Evolutionary conservation across 176 grass and related monocot genomes (phyloP), one percentile per base, ranked within the genome.

Genomic region (Leersia perrieri): DNA sequence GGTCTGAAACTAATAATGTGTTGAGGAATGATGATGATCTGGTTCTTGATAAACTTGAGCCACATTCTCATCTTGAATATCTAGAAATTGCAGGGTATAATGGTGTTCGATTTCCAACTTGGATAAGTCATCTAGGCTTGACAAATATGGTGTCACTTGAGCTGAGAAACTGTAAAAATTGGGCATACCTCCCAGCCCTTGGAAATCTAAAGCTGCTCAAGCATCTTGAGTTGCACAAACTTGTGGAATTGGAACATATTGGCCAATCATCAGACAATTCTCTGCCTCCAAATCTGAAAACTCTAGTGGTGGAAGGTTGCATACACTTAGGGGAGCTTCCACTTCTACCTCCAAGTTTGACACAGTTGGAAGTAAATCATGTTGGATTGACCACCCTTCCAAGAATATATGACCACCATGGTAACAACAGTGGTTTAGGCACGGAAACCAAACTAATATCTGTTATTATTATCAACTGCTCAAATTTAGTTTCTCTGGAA

Each of bases 331-430:
- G n/a, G 18, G 3, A 38, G 10, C 22, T 80, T 2, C 84, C 84
- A 58, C 42, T 47, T 26, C 18, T 86, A 80, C 66, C 74, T 60
- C 11, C 4, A 3, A 85, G 63, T 78, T 67, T 78, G 27, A 76
- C 22, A 11, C 63, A 64, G 61, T 32, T 80, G 1, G 38, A 86
- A 63, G 51, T 86, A 29, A 47, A 25, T 27, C 6, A 55, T 39
- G 69, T 71, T 42, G 38, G 53, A 86, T 66, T 74, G 16, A 35
- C 20, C 5, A 86, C 9, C 33, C 74, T 86, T 65, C 84, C 84
- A 22, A 10, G 58, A 64, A 86, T 79, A 16, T 11, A 9, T 63
- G 42, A 2, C 28, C 55, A 15, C 10, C 76, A 73, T 39, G 40
- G 0, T 35, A 63, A 27, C 28, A 18, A 5, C 13, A 45, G 22